Base-by-base conservation (phyloP, 2,329 filamentous ascomycete genomes). In the Stemphylium vesicarium region DNA sequence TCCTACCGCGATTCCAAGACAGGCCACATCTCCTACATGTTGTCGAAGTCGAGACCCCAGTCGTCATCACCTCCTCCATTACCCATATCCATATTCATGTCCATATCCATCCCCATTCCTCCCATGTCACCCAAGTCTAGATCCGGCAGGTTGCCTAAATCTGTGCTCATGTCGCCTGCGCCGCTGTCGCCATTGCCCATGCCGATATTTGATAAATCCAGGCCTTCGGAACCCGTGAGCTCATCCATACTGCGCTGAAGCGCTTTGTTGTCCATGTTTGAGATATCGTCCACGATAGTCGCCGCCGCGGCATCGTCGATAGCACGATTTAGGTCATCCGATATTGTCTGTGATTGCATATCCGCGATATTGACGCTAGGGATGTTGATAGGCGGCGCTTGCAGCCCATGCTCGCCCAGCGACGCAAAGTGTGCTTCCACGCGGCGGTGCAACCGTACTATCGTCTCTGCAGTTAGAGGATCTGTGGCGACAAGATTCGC, bases 341-440 rank as follows among this genome's bases (percentile, higher is more conserved):
- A 60, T 16, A 73, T 65, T 8, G 59, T 55, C 29, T 70, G 66
- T 4, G 62, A 47, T 37, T 68, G 65, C 42, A 73, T 70, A 22
- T 68, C 66, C 6, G 56, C 62, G 5, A 74, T 64, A 12, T 61
- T 63, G 40, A 73, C 71, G 36, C 59, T 66, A 7, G 65, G 62
- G 2, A 75, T 59, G 36, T 63, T 64, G 18, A 73, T 64, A 12
- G 67, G 63, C 2, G 63, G 60, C 18, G 63, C 61, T 43, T 68
- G 65, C 2, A 75, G 59, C 1, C 55, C 52, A 6, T 56, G 57
- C 51, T 72, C 64, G 16, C 64, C 60, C 3, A 70, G 50, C 11
- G 65, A 64, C 1, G 64, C 64, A 24, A 89, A 81, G 68, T 88
- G 87, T n/a, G 83, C 81, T 72, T 91, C 87, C 10, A 90, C 86